These are phyloP conservation scores for Postia placenta DNA, from an alignment of 768 basidiomycete genomes.

Conservation along the genomic window DNA sequence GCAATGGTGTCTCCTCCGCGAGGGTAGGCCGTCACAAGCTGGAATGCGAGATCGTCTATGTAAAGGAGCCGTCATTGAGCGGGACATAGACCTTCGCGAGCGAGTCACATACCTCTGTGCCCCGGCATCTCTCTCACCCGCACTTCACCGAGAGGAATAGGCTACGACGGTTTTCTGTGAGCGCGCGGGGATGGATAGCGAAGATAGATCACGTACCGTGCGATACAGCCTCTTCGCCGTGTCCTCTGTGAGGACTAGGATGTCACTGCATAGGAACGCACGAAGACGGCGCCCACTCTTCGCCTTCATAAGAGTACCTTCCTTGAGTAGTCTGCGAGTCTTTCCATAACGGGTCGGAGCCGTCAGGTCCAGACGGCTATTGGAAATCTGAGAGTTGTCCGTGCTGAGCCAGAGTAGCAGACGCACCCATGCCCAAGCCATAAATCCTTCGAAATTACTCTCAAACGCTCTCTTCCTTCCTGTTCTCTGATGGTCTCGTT, in stretches of 20 bases:
- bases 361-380: constrained; percentile 79
- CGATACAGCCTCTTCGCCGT: constrained; percentile 66
- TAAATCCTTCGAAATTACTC: constrained; percentile 66
- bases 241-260: constrained; percentile 80
- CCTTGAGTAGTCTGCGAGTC: constrained; percentile 68
- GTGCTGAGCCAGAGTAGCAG: not conserved
- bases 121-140: constrained; percentile 48
- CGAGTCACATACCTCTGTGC: constrained; percentile 43
- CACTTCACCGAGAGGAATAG: constrained; percentile 67
- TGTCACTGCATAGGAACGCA: constrained; percentile 83
- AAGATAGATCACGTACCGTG: constrained; percentile 50
- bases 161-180: constrained; percentile 33
- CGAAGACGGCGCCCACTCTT: constrained; percentile 79
- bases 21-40: constrained; percentile 12
- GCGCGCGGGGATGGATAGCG: not conserved
- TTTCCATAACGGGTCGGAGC: constrained; percentile 86
- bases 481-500: constrained; percentile 87
- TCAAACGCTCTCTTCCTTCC: constrained; percentile 75
- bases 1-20: constrained; percentile 14
- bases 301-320: constrained; percentile 72
- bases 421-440: constrained; percentile 84
- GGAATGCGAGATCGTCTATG: constrained; percentile 63
- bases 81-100: not conserved
- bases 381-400: not conserved
- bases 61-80: not conserved